These are phyloP conservation scores for Fusarium avenaceum DNA, from an alignment of 2,329 filamentous ascomycete genomes.

Conservation along the genomic window DNA sequence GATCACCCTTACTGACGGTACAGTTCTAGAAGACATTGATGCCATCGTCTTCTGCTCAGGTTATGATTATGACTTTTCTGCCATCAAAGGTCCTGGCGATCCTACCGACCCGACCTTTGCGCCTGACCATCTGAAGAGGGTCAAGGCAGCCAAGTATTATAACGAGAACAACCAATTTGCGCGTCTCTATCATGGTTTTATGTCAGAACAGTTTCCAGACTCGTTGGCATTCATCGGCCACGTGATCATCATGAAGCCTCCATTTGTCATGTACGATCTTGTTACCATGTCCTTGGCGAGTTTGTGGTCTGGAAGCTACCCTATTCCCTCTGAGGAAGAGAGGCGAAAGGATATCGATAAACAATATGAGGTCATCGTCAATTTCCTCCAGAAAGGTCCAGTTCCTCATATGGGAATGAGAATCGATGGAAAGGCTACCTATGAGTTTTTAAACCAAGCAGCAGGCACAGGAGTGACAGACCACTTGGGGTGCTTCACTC, in stretches of 20 bases:
- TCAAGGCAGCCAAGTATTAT: slow-evolving; percentile 43
- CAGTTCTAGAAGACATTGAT: slow-evolving; percentile 52
- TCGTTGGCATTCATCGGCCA: slow-evolving; percentile 52
- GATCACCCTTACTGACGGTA: slow-evolving; percentile 50
- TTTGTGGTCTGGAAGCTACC: slow-evolving; percentile 48
- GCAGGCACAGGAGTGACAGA: slow-evolving; percentile 60
- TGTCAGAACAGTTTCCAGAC: slow-evolving; percentile 52
- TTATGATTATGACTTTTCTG: slow-evolving; percentile 50
- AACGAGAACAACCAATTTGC: slow-evolving; percentile 45
- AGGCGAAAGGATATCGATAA: slow-evolving; percentile 49
- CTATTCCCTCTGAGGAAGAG: slow-evolving; percentile 39
- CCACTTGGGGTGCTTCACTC: slow-evolving; percentile 55
- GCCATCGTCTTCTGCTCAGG: slow-evolving; percentile 53
- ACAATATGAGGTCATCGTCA: slow-evolving; percentile 46
- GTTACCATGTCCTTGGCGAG: slow-evolving; percentile 50
- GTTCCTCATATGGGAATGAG: slow-evolving; percentile 48
- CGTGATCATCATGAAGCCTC: slow-evolving; percentile 44
- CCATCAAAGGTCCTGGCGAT: slow-evolving; percentile 48
- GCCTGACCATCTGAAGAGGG: slow-evolving; percentile 45
- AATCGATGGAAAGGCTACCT: slow-evolving; percentile 40
- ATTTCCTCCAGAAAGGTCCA: slow-evolving; percentile 43
- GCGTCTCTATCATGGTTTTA: slow-evolving; percentile 50
- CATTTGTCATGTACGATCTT: slow-evolving; percentile 50
- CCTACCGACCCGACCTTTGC: slow-evolving; percentile 47
- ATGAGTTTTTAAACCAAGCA: slow-evolving; percentile 56